A percentile compares a stretch with the other conserved stretches of the same genome.
Conservation (phyloP, 1,139 yeast species). For the Scheffersomyces titani region DNA sequence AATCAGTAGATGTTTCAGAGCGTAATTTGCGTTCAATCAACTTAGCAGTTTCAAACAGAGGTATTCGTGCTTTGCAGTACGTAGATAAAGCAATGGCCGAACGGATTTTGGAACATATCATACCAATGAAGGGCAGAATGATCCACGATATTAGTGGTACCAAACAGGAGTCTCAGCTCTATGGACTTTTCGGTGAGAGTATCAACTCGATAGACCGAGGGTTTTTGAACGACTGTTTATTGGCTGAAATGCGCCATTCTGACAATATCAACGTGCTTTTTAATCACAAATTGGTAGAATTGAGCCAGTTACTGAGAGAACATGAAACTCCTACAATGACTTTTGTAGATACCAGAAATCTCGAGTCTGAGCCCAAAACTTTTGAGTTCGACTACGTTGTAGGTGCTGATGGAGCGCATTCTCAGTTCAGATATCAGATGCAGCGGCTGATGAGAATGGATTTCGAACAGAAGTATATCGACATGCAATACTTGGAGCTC, state of each 20-base stretch:
- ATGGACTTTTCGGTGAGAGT: conserved; percentile 82
- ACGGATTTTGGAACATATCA: conserved; percentile 57
- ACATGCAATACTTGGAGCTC: conserved; percentile 80
- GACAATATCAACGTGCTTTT: conserved; percentile 51
- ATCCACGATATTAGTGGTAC: conserved; percentile 69
- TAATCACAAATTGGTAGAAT: conserved; percentile 54
- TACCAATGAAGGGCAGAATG: conserved; percentile 92
- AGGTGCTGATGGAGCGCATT: conserved; percentile 89
- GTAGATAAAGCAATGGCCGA: conserved; percentile 62
- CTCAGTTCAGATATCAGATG: conserved; percentile 69
- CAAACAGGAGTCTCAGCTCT: conserved; percentile 65
- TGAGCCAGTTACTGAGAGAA: conserved; percentile 26
- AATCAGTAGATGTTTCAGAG: conserved; percentile 19
- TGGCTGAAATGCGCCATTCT: conserved; percentile 59
- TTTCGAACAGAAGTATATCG: conserved; percentile 74
- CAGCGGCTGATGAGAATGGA: conserved; percentile 72
- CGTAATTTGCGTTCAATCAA: conserved; percentile 68
- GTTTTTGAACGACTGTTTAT: conserved; percentile 60
- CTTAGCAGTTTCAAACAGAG: conserved; percentile 83
- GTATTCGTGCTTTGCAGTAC: conserved; percentile 65
- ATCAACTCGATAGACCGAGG: conserved; percentile 86
- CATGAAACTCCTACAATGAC: conserved; percentile 24
- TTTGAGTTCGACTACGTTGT: conserved; percentile 58
- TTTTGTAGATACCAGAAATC: conserved; percentile 19
- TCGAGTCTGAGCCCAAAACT: conserved; percentile 12